A percentile compares a stretch with the other conserved stretches of the same genome.
These are phyloP conservation scores for Pythium dissimile DNA, from an alignment of 352 stramenopile species.

Conservation along the genomic window DNA sequence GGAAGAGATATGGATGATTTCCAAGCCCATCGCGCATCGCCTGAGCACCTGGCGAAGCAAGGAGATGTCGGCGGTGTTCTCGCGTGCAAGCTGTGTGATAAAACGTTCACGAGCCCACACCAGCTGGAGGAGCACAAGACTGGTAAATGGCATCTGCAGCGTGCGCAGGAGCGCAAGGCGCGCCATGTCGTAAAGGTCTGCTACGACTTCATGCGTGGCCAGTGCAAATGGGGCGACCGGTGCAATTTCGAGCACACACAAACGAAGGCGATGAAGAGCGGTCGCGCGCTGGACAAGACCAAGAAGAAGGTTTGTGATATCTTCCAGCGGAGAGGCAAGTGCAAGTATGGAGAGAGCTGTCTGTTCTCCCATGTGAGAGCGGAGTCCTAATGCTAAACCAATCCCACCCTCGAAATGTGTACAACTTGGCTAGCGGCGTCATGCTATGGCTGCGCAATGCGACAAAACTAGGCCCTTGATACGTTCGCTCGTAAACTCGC, in stretches of 20 bases:
- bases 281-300: conserved; percentile 46
- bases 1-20: conserved; percentile 70
- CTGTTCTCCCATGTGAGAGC: conserved; percentile 56
- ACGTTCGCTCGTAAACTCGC: conserved; percentile 59
- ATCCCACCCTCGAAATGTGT: no score
- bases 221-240: conserved; percentile 58
- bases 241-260: conserved; percentile 73
- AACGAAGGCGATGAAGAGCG: conserved; percentile 62
- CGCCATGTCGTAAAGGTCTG: conserved; percentile 69
- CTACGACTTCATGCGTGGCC: conserved; percentile 82
- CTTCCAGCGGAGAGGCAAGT: conserved; percentile 41
- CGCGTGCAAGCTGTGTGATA: conserved; percentile 62
- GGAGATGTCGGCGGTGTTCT: conserved; percentile 31
- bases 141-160: conserved; percentile 84
- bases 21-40: conserved; percentile 45
- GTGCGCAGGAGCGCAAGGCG: conserved; percentile 58
- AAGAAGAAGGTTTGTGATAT: conserved; percentile 52
- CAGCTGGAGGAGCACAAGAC: conserved; percentile 74
- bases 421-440: not conserved
- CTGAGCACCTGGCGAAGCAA: conserved; percentile 38
- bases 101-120: conserved; percentile 71
- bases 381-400: not conserved
- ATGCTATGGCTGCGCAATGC: not conserved
- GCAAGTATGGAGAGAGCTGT: conserved; percentile 72
- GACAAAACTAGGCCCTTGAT: conserved; percentile 17